Conservation (phyloP, 2,329 filamentous ascomycete genomes). For the Pseudodiploospora longispora region DNA sequence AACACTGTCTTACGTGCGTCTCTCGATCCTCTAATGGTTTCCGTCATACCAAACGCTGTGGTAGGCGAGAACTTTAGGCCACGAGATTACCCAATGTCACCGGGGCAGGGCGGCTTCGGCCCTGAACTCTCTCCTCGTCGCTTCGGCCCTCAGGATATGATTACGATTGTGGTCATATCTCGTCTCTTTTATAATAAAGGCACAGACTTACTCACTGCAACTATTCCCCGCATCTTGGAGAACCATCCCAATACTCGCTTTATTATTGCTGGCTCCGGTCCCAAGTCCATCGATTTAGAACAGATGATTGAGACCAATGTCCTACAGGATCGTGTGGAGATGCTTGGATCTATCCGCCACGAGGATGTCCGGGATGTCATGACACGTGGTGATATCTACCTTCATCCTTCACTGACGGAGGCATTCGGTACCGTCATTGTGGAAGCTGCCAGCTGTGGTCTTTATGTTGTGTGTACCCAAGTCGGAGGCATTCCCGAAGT, state of each 20-base stretch:
- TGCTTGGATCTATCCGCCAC: conserved; percentile 86
- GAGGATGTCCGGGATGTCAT: conserved; percentile 97
- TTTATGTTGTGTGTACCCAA: conserved; percentile 94
- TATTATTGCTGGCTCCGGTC: conserved; percentile 90
- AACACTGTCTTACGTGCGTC: conserved; percentile 94
- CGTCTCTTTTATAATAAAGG: conserved; percentile 98
- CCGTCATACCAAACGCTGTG: conserved; percentile 93
- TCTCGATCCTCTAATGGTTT: conserved; percentile 92
- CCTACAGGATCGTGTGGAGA: conserved; percentile 84
- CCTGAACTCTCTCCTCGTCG: conserved; percentile 51
- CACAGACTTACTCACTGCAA: conserved; percentile 91
- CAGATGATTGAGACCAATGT: conserved; percentile 97
- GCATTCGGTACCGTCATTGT: conserved; percentile 98
- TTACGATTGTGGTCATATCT: conserved; percentile 95
- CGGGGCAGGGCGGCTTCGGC: conserved; percentile 25
- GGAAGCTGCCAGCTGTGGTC: conserved; percentile 87
- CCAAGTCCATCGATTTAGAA: conserved; percentile 94
- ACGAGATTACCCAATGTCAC: conserved; percentile 30
- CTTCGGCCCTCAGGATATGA: conserved; percentile 73
- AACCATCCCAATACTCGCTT: conserved; percentile 90
- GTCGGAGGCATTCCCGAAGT: conserved; percentile 97
- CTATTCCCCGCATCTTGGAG: conserved; percentile 85
- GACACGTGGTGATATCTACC: conserved; percentile 92
- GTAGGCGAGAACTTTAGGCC: conserved; percentile 94
- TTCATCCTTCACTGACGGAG: conserved; percentile 90